These are phyloP conservation scores for Naganishia cerealis DNA, from an alignment of 1,284 basidiomycete genomes.

Conservation along the genomic window DNA sequence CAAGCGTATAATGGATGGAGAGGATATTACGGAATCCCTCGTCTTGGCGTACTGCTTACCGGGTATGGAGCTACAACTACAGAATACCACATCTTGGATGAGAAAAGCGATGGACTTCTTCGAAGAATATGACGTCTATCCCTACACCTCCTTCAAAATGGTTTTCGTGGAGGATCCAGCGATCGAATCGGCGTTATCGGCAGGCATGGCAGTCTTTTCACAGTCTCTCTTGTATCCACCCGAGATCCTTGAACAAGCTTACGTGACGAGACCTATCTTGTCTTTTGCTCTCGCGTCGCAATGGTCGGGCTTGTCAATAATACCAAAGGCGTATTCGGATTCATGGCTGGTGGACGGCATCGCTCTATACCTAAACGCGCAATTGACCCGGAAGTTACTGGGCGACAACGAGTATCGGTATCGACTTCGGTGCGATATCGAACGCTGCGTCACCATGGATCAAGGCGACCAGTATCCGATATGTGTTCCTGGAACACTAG, in stretches of 20 bases:
- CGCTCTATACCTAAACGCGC: conserved; percentile 82
- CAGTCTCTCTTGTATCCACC: conserved; percentile 83
- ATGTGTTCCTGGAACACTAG: conserved; percentile 79
- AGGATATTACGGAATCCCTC: conserved; percentile 62
- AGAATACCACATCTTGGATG: conserved; percentile 70
- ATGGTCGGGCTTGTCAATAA: conserved; percentile 96
- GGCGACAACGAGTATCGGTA: conserved; percentile 98
- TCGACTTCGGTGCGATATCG: conserved; percentile 92
- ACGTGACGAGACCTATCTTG: conserved; percentile 83
- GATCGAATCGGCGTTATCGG: conserved; percentile 74
- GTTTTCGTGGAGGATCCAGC: conserved; percentile 92
- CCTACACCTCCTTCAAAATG: conserved; percentile 90
- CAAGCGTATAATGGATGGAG: conserved; percentile 53
- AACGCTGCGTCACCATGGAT: conserved; percentile 85
- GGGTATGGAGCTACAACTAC: conserved; percentile 69
- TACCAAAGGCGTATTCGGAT: conserved; percentile 91
- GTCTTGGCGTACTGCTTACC: conserved; percentile 92
- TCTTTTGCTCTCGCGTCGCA: conserved; percentile 88
- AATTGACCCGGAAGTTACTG: conserved; percentile 81
- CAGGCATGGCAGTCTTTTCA: conserved; percentile 78
- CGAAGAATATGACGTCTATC: conserved; percentile 88
- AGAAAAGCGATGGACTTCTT: conserved; percentile 90
- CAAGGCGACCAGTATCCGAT: conserved; percentile 87
- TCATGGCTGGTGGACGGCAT: conserved; percentile 94
- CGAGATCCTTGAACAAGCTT: conserved; percentile 87